Evolutionary conservation across 176 grass and related monocot genomes (phyloP).

Genomic region (Juncus effusus): DNA sequence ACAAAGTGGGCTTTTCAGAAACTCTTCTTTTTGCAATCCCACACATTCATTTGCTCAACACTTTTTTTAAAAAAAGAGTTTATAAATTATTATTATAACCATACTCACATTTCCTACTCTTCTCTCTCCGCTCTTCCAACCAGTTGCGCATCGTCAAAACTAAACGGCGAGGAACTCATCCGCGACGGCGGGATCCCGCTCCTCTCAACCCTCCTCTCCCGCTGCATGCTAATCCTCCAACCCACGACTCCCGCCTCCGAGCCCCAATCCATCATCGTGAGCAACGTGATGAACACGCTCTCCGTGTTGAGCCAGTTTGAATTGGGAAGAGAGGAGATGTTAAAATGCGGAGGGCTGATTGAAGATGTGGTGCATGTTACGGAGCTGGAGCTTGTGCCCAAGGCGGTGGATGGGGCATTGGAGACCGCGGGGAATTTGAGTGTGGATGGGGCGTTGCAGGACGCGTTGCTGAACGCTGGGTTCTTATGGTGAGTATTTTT

Average conservation of each 20-base stretch:
- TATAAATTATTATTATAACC: no score
- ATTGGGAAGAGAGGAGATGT: constrained; percentile 74
- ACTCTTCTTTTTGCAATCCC: no score
- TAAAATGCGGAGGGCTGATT: constrained; percentile 74
- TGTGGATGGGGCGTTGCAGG: constrained; percentile 69
- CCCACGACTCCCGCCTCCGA: constrained; percentile 89
- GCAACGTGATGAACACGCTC: constrained; percentile 92
- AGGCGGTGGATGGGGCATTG: constrained; percentile 86
- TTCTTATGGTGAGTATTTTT: constrained; percentile 64
- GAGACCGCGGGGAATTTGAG: constrained; percentile 79
- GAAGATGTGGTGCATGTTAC: constrained; percentile 96
- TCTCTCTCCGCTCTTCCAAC: background rate
- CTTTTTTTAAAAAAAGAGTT: no score
- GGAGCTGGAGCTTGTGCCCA: constrained; percentile 83
- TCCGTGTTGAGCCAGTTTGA: constrained; percentile 84
- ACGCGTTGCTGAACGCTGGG: constrained; percentile 74
- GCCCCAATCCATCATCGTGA: constrained; percentile 84
- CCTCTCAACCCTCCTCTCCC: constrained; percentile 91
- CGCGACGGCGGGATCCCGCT: constrained; percentile 92
- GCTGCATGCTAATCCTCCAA: constrained; percentile 94
- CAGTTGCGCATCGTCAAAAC: constrained; percentile 86
- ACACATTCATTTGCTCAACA: no score
- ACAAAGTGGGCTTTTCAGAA: no score
- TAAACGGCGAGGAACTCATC: constrained; percentile 98
- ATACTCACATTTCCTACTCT: no score